Evolutionary conservation across 2,329 filamentous ascomycete genomes (phyloP).

Genomic region (Aaosphaeria pasadenensis): DNA sequence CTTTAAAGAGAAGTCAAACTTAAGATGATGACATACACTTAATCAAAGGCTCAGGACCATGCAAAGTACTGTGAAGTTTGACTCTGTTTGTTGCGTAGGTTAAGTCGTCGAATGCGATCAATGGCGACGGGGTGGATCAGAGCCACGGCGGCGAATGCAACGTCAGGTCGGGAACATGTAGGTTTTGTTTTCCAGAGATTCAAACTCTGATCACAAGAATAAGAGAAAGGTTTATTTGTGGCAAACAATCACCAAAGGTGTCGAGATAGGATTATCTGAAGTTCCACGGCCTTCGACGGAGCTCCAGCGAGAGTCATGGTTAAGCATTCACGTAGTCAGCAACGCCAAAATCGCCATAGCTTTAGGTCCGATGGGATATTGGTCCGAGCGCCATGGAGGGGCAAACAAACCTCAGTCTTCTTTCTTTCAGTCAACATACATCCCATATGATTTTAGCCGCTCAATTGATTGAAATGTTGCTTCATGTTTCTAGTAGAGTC

Average conservation of each 20-base stretch:
- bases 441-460: too few relatives aligned
- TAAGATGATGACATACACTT: background rate
- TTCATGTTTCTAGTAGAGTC: too few relatives aligned
- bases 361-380: background rate
- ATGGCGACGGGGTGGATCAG: background rate
- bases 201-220: background rate
- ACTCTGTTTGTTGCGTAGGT: background rate
- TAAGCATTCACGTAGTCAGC: background rate
- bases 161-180: background rate
- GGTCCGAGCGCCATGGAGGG: too few relatives aligned
- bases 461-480: too few relatives aligned
- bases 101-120: background rate
- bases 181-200: background rate
- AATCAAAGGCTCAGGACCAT: background rate
- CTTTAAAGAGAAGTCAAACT: background rate
- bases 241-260: background rate
- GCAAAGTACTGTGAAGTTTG: background rate
- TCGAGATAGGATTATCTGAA: background rate
- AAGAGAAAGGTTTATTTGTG: background rate
- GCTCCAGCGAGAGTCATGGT: conserved; percentile 6
- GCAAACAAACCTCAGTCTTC: too few relatives aligned
- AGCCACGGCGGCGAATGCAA: background rate
- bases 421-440: too few relatives aligned
- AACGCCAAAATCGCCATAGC: background rate
- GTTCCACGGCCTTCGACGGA: conserved; percentile 17